Percentiles rank a stretch among this genome's conserved stretches.
phyloP scores from a whole-genome alignment of 1,284 basidiomycete genomes.

The Mycena sp. region DNA sequence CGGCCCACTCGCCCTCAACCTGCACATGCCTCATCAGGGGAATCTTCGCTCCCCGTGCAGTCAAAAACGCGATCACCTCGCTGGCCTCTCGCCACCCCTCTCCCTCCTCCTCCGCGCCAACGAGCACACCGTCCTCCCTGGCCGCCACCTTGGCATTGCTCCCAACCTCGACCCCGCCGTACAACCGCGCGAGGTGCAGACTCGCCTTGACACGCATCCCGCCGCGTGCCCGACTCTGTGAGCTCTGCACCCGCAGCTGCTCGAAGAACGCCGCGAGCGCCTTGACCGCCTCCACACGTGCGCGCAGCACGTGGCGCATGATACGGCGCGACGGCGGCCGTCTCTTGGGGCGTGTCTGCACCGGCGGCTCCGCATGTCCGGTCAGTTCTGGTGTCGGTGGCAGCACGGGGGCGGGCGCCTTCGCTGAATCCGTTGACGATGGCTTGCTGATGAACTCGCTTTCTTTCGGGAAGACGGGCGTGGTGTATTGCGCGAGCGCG shows the following conservation, averaged over 20 bases:
- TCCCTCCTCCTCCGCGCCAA: constrained; percentile 31
- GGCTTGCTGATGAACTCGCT: constrained; percentile 67
- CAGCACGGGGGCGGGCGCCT: constrained; percentile 16
- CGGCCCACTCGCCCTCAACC: constrained; percentile 57
- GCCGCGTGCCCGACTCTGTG: constrained; percentile 26
- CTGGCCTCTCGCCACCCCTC: constrained; percentile 66
- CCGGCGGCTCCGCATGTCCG: constrained; percentile 50
- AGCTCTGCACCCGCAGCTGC: constrained; percentile 58
- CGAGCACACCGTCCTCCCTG: constrained; percentile 34
- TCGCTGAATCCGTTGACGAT: neutral
- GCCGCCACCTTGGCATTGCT: constrained; percentile 33
- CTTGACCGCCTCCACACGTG: constrained; percentile 80
- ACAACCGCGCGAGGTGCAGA: constrained; percentile 65
- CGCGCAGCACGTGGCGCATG: constrained; percentile 86
- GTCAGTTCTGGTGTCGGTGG: constrained; percentile 30
- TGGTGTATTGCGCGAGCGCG: constrained; percentile 80
- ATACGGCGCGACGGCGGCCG: constrained; percentile 81
- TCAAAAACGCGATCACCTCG: constrained; percentile 74
- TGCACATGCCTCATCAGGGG: constrained; percentile 54
- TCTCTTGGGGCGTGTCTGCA: constrained; percentile 51
- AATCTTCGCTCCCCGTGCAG: constrained; percentile 70
- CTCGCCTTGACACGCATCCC: constrained; percentile 63
- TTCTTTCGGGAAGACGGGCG: constrained; percentile 68
- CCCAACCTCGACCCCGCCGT: constrained; percentile 54
- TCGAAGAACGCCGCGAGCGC: constrained; percentile 77